Evolutionary conservation across 2,329 filamentous ascomycete genomes (phyloP).

Genomic region (Aspergillus viridinutans): DNA sequence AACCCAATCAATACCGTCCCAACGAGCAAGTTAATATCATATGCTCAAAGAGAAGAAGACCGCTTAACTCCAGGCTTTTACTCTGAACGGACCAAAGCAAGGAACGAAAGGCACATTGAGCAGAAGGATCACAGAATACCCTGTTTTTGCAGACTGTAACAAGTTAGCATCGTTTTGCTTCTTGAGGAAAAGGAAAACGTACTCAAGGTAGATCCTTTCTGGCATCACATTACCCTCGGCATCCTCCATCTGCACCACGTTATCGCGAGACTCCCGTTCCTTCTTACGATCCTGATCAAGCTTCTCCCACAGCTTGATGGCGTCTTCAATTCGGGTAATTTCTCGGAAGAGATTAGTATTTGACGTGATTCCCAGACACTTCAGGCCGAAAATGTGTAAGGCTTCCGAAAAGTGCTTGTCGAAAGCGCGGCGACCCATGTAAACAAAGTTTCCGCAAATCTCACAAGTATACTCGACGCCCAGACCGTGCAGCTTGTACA

Average conservation of each 20-base stretch:
- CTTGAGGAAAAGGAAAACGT: constrained; percentile 18
- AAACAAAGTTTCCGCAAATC: constrained; percentile 97
- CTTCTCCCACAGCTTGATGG: constrained; percentile 85
- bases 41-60: constrained; percentile 9
- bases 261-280: constrained; percentile 70
- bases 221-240: constrained; percentile 98
- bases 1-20: not conserved
- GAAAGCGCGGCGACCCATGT: constrained; percentile 92
- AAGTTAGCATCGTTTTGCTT: constrained; percentile 18
- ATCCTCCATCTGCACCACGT: constrained; percentile 97
- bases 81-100: constrained; percentile 9
- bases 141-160: constrained; percentile 69
- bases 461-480: constrained; percentile 95
- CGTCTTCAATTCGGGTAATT: constrained; percentile 88
- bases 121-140: constrained; percentile 64
- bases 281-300: constrained; percentile 81
- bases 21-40: constrained; percentile 5
- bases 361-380: constrained; percentile 81
- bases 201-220: constrained; percentile 92
- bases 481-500: constrained; percentile 93
- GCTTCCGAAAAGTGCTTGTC: constrained; percentile 98
- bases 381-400: constrained; percentile 86
- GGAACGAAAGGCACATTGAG: not conserved
- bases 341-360: constrained; percentile 89
- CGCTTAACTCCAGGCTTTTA: constrained; percentile 32